A percentile compares a stretch with the other conserved stretches of the same genome.
Conservation (phyloP, 1,284 basidiomycete genomes). For the Bjerkandera adusta region DNA sequence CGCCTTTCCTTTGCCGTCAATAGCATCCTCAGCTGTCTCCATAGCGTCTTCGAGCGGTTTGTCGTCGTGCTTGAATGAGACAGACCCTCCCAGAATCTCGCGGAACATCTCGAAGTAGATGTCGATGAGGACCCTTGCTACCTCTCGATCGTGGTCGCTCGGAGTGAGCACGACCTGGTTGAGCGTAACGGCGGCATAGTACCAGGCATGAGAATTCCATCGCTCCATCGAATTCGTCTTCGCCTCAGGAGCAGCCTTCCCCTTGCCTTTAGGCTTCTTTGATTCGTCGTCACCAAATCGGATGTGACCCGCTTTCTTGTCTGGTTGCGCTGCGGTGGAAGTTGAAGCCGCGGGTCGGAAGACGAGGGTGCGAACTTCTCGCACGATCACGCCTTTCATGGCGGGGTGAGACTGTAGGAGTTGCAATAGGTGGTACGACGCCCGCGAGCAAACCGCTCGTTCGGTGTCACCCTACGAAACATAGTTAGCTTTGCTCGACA, state of each 20-base stretch:
- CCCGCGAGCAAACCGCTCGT: conserved; percentile 85
- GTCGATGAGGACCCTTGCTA: conserved; percentile 84
- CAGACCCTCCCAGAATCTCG: conserved; percentile 67
- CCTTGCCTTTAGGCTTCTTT: conserved; percentile 16
- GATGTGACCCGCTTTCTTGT: conserved; percentile 33
- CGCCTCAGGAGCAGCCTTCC: conserved; percentile 14
- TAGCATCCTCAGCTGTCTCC: conserved; percentile 16
- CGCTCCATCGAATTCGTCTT: conserved; percentile 19
- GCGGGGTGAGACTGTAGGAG: conserved; percentile 89
- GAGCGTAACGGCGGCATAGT: conserved; percentile 91
- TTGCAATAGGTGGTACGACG: conserved; percentile 88
- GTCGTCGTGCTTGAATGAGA: conserved; percentile 31
- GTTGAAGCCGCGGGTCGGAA: conserved; percentile 54
- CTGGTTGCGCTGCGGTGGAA: conserved; percentile 34
- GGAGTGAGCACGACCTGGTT: conserved; percentile 89
- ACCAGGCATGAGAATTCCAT: conserved; percentile 49
- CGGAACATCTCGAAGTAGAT: conserved; percentile 97
- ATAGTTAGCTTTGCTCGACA: background rate
- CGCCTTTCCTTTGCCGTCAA: conserved; percentile 23
- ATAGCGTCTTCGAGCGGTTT: conserved; percentile 33
- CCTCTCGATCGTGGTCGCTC: conserved; percentile 61
- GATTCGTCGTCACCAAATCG: conserved; percentile 34
- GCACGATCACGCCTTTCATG: conserved; percentile 91
- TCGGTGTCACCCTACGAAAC: conserved; percentile 80
- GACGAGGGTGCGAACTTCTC: conserved; percentile 83